Evolutionary conservation across 352 stramenopile genomes (phyloP), one percentile per base, ranked within the genome.

Genomic region (Globisporangium nunn): DNA sequence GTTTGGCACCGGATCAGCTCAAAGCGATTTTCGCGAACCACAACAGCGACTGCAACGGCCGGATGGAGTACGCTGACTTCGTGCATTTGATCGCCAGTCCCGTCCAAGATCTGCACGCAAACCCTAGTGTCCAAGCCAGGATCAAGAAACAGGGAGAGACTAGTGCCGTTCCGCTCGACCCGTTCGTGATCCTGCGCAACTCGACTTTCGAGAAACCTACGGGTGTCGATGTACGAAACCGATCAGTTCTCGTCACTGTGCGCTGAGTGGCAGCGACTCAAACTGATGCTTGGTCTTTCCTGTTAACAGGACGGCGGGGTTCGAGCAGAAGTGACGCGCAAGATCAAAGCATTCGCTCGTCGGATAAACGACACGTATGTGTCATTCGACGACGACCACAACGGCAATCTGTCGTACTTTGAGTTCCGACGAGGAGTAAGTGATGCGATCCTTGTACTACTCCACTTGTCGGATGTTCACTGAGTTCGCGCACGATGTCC

Each of bases 301-400:
- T 52, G 35, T 11, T 58, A 40, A 17, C 30, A 85, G 75, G 63
- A 74, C 10, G 61, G 64, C 23, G 62, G 47, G 6, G 72, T 86
- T 31, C 66, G 67, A 62, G 52, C 60, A 11, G 62, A 58, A 8
- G 64, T 86, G 12, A 58, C 75, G 47, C 28, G 65, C 37, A 86
- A 84, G 46, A 54, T 86, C 18, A 54, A 63, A 6, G 64, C 56
- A 3, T 84, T 80, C 56, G 62, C 66, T 8, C 64, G 65, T 12
- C 59, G 62, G 11, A 58, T 84, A 11, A 80, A 82, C 53, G 75
- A 84, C 45, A 68, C 70, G 29, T 84, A 78, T 54, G 63, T 62
- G n/a, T 63, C 69, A 0, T 86, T 86, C 50, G 73, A 86, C 23
- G 58, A 76, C 29, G 73, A 86, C 23, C 73, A 82, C 45, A 76